A percentile compares a stretch with the other conserved stretches of the same genome.
Conservation (phyloP, 1,284 basidiomycete species). For the Marasmius tenuissimus region DNA sequence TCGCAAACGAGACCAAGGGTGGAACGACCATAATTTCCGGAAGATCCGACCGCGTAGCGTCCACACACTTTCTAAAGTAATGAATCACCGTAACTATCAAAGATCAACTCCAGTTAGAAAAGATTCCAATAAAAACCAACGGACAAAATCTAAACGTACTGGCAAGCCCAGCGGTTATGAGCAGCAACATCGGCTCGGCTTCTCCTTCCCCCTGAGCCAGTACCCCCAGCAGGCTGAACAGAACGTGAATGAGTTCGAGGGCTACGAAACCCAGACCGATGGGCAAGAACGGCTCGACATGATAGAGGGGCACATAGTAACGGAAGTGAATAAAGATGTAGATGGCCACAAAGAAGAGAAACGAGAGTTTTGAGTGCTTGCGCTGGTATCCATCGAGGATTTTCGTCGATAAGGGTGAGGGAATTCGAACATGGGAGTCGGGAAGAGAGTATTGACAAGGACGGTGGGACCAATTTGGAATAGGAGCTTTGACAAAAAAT, state of each 20-base stretch:
- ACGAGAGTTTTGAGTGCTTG: neutral
- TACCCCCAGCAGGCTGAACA: neutral
- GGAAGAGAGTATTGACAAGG: no score
- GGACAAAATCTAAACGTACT: neutral
- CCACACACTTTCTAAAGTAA: neutral
- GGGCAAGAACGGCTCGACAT: neutral
- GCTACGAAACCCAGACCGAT: neutral
- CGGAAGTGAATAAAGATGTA: neutral
- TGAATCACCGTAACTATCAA: neutral
- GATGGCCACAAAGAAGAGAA: neutral
- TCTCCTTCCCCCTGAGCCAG: neutral
- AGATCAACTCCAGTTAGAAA: neutral
- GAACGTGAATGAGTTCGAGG: neutral
- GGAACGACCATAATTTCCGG: neutral
- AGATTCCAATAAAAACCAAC: neutral
- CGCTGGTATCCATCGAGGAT: no score
- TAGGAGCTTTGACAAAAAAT: no score
- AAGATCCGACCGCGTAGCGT: neutral
- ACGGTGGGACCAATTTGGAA: no score
- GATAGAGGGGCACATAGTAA: neutral
- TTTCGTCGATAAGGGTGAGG: no score
- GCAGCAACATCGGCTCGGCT: neutral
- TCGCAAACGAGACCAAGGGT: neutral
- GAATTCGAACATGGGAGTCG: no score
- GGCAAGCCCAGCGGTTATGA: neutral